Evolutionary conservation across 176 grass and related monocot genomes (phyloP).

Genomic region (Saccharum officinarum): DNA sequence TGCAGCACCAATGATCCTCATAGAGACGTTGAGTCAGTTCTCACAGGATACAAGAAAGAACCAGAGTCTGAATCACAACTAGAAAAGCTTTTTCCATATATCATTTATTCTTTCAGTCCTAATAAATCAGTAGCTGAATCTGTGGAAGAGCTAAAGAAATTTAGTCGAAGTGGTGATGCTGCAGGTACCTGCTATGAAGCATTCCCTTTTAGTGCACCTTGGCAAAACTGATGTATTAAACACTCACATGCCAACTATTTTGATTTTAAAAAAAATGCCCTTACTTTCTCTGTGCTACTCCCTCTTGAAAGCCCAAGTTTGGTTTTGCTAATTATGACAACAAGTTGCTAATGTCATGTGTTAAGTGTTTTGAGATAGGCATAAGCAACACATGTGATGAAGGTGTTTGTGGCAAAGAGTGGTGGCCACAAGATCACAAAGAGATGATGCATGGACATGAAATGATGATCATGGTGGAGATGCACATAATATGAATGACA

Average conservation of each 20-base stretch:
- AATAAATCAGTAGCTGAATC: constrained; percentile 69
- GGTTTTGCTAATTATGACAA: too few relatives aligned
- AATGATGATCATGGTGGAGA: too few relatives aligned
- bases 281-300: constrained; percentile 16
- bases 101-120: constrained; percentile 68
- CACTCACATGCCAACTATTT: constrained; percentile 21
- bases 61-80: constrained; percentile 63
- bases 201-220: too few relatives aligned
- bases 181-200: constrained; percentile 52
- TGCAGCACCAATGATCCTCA: constrained; percentile 75
- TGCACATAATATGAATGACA: too few relatives aligned
- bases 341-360: too few relatives aligned
- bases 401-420: too few relatives aligned
- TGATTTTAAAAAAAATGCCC: not conserved
- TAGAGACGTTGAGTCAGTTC: constrained; percentile 63
- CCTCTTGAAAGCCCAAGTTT: too few relatives aligned
- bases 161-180: constrained; percentile 49
- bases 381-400: too few relatives aligned
- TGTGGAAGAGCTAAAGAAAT: constrained; percentile 74
- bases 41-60: constrained; percentile 61
- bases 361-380: too few relatives aligned
- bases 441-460: too few relatives aligned
- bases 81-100: constrained; percentile 72
- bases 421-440: too few relatives aligned
- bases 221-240: not conserved